Percentiles rank a stretch among this genome's conserved stretches.
Conservation (phyloP, 164 flowering plant species). For the grape (Vitis vinifera) region ASM3070453v1 NC_081812.1:13853001-13853500, state of each 20-base stretch:
- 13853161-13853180: constrained; percentile 69
- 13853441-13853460: too few species aligned
- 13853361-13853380: too few species aligned
- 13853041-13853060: constrained; percentile 55
- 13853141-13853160: constrained; percentile 54
- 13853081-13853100: constrained; percentile 84
- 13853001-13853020: constrained; percentile 21
- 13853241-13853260: constrained; percentile 56
- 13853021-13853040: constrained; percentile 53
- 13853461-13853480: too few species aligned
- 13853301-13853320: neutral
- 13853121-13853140: constrained; percentile 67
- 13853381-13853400: too few species aligned
- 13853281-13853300: constrained; percentile 70
- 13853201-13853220: constrained; percentile 52
- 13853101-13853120: constrained; percentile 50
- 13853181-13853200: constrained; percentile 69
- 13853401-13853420: too few species aligned
- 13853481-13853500: too few species aligned
- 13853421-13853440: too few species aligned
- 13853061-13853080: constrained; percentile 70
- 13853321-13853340: neutral
- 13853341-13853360: neutral
- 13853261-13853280: constrained; percentile 60
- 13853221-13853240: constrained; percentile 77